Conservation (phyloP, 257 asterid species). For the Ocimum tenuiflorum region DNA sequence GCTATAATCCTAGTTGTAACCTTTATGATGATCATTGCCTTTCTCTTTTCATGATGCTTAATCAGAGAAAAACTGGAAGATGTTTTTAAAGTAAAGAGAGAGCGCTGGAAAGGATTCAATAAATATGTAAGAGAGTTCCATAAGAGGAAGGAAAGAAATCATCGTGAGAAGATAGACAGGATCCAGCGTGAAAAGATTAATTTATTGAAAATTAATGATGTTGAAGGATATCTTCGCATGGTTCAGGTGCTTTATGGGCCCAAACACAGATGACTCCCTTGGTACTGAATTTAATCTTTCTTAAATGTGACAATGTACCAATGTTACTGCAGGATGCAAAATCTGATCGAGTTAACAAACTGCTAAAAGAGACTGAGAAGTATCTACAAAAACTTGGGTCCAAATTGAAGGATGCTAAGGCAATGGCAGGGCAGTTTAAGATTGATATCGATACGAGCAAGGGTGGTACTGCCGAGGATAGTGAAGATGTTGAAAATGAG, state of each 20-base stretch:
- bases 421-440: constrained; percentile 59
- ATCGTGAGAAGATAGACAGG: constrained; percentile 97
- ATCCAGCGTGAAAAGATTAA: constrained; percentile 99
- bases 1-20: constrained; percentile 14
- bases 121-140: constrained; percentile 84
- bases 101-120: constrained; percentile 91
- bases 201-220: constrained; percentile 89
- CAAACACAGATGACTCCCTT: neutral
- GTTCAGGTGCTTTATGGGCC: constrained; percentile 62
- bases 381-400: constrained; percentile 93
- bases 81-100: constrained; percentile 82
- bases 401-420: constrained; percentile 83
- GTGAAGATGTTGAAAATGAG: constrained; percentile 59
- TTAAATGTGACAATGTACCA: constrained; percentile 16
- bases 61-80: constrained; percentile 92
- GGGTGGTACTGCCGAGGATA: constrained; percentile 50
- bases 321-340: constrained; percentile 75
- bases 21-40: neutral
- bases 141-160: constrained; percentile 89
- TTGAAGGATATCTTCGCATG: constrained; percentile 99
- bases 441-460: constrained; percentile 58
- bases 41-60: constrained; percentile 15
- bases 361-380: constrained; percentile 93
- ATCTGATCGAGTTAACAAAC: constrained; percentile 86
- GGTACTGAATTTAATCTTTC: constrained; percentile 8